Conservation (phyloP, 2,329 filamentous ascomycete genomes). For the Teratosphaeria epicoccoides region DNA sequence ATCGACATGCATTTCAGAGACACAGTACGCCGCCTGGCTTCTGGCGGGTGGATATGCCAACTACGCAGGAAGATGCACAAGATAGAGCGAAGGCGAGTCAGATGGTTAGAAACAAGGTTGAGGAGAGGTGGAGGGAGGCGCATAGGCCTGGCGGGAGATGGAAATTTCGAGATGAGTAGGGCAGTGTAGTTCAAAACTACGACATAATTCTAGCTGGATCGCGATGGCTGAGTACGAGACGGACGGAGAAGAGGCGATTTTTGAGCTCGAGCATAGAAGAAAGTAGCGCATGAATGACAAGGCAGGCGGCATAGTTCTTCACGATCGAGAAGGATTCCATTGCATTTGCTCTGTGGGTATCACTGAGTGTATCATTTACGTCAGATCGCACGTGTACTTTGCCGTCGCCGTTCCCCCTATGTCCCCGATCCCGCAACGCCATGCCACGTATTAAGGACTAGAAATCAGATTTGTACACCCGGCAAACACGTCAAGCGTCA, state of each 20-base stretch:
- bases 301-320: background rate
- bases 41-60: conserved; percentile 83
- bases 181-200: background rate
- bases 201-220: too few relatives aligned
- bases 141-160: conserved; percentile 63
- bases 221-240: background rate
- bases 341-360: background rate
- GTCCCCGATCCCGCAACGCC: too few relatives aligned
- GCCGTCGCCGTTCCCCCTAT: background rate
- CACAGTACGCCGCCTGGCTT: conserved; percentile 71
- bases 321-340: background rate
- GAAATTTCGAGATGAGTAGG: conserved; percentile 66
- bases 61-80: conserved; percentile 64
- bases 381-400: too few relatives aligned
- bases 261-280: background rate
- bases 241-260: too few relatives aligned
- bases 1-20: conserved; percentile 63
- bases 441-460: too few relatives aligned
- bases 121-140: conserved; percentile 69
- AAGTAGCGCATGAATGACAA: background rate
- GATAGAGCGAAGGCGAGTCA: conserved; percentile 56
- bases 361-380: background rate
- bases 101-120: conserved; percentile 53
- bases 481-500: background rate
- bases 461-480: too few relatives aligned